Base-by-base conservation (phyloP, 2,329 filamentous ascomycete species). In the Aureobasidium uvarum region DNA sequence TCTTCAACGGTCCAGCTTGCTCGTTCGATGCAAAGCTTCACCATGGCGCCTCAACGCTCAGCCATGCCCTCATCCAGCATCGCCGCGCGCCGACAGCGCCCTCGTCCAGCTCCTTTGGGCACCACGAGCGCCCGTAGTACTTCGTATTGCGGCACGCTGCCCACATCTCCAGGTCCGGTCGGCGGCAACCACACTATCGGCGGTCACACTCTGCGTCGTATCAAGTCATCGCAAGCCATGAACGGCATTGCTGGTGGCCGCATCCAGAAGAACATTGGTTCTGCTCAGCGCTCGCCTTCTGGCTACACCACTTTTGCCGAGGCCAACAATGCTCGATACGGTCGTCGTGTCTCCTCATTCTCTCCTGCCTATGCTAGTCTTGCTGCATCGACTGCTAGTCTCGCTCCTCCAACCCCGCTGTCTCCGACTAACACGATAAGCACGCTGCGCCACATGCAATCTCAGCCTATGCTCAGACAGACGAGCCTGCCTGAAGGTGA, bases 251-350 rank as follows among this genome's bases (percentile, higher is more conserved):
- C 71, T 7, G 72, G 74, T 31, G 79, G 80, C 20, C 79, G 81
- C 51, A 76, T 83, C 28, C 79, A 81, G 67, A 83, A 83, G 67
- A 73, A 76, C 1, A 74, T 71, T 39, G 77, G 79, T 54, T 78
- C 80, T 25, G 77, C 80, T 25, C 81, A 82, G 69, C 77, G 80
- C 14, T 83, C 81, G 23, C 81, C 81, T 25, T 74, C 82, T 71
- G 73, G 75, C 39, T 74, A 76, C 62, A 79, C 75, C 39, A 82
- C 82, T 67, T 74, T 77, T 5, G 79, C 81, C n/a, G 77, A 79
- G 65, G 50, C 62, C n/a, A 78, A 79, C 66, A 76, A 77, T n/a
- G 81, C 78, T 14, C 79, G 80, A 14, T 80, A 79, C 60, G 72
- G 74, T 10, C 75, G 79, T 23, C 74, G 79, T 2, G 73, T 75